Conservation (phyloP, 345 rosid species). For the Eucalyptus caleyi region DNA sequence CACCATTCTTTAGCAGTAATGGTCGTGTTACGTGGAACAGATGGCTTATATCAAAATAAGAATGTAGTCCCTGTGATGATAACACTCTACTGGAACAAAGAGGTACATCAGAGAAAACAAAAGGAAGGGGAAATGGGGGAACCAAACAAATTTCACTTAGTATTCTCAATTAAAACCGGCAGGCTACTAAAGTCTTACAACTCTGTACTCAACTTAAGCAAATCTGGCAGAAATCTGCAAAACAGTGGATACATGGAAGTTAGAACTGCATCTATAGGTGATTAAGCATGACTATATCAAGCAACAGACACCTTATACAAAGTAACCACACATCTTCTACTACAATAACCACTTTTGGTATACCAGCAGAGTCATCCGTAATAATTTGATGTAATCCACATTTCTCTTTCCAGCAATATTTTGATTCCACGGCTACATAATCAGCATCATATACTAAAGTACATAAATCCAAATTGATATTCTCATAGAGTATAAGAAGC, state of each 20-base stretch:
- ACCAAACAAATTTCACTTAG: background rate
- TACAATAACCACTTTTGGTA: background rate
- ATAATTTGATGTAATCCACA: background rate
- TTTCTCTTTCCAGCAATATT: background rate
- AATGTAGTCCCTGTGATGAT: background rate
- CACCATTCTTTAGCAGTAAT: background rate
- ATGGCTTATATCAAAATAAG: background rate
- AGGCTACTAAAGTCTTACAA: background rate
- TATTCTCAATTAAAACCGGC: background rate
- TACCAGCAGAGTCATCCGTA: background rate
- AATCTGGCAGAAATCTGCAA: slow-evolving; percentile 57
- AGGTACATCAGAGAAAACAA: background rate
- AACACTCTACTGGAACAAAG: background rate
- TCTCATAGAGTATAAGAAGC: background rate
- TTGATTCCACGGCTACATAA: background rate
- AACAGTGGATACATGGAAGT: background rate
- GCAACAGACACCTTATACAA: background rate
- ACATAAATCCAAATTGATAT: background rate
- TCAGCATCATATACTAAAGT: background rate
- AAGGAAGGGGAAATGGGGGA: background rate
- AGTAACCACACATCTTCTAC: background rate
- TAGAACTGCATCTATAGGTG: background rate
- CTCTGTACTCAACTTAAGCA: slow-evolving; percentile 62
- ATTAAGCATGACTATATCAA: background rate
- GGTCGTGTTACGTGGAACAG: rapidly evolving